A percentile compares a stretch with the other conserved stretches of the same genome.
Evolutionary conservation across 1,139 yeast genomes (phyloP).

Genomic region (Kodamaea ohmeri): DNA sequence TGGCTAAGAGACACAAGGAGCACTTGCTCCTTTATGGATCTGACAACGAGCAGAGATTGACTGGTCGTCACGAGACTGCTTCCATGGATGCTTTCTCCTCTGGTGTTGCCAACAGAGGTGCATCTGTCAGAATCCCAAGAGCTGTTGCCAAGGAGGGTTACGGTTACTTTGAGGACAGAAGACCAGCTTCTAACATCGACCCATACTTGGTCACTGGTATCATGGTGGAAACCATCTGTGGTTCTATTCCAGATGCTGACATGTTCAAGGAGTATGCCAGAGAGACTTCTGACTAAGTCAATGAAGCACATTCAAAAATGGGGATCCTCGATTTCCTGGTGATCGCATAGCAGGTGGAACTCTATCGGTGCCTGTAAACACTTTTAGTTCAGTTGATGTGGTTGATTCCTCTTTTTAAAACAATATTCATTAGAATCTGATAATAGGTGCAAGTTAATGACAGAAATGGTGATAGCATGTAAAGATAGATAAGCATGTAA

Average conservation of each 20-base stretch:
- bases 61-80: constrained; percentile 99
- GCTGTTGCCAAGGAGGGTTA: constrained; percentile 96
- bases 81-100: constrained; percentile 85
- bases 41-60: constrained; percentile 91
- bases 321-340: background rate
- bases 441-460: background rate
- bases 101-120: constrained; percentile 99
- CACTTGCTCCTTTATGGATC: constrained; percentile 94
- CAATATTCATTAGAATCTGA: background rate
- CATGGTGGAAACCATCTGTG: constrained; percentile 95
- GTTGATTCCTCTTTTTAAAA: constrained; percentile 2
- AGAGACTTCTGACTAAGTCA: constrained; percentile 46
- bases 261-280: constrained; percentile 86
- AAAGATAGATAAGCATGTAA: background rate
- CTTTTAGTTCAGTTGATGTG: constrained; percentile 2
- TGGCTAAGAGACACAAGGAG: constrained; percentile 94
- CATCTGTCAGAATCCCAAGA: constrained; percentile 97
- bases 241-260: constrained; percentile 93
- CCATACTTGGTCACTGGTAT: constrained; percentile 98
- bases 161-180: constrained; percentile 99
- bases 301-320: background rate
- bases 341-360: constrained; percentile 3
- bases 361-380: constrained; percentile 2
- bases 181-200: constrained; percentile 99
- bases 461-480: background rate